These are phyloP conservation scores for Butyriboletus loyo DNA, from an alignment of 768 basidiomycete species.

Conservation along the genomic window DNA sequence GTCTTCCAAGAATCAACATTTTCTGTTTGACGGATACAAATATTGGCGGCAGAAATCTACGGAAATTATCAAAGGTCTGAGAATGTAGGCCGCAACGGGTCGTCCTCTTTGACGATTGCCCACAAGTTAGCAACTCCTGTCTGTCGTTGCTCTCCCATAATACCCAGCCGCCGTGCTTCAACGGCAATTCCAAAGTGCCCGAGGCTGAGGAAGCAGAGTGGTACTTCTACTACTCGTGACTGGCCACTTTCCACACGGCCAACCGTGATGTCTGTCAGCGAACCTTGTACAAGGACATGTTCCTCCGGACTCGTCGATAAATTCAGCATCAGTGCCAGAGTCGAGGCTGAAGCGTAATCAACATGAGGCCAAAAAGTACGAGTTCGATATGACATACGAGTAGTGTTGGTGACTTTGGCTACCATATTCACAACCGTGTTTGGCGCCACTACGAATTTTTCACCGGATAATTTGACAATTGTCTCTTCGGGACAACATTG, in stretches of 20 bases:
- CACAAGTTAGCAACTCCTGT: conserved; percentile 22
- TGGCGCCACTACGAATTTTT: conserved; percentile 48
- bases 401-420: conserved; percentile 59
- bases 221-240: conserved; percentile 47
- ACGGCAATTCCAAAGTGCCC: conserved; percentile 57
- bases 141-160: conserved; percentile 9
- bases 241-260: conserved; percentile 60
- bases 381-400: conserved; percentile 45
- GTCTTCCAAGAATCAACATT: neutral
- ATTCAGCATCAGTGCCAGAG: conserved; percentile 52
- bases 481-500: conserved; percentile 26
- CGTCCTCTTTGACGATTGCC: conserved; percentile 12
- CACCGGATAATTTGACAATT: conserved; percentile 19
- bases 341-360: conserved; percentile 40
- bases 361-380: neutral
- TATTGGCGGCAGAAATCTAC: neutral
- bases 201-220: conserved; percentile 69
- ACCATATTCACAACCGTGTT: conserved; percentile 65
- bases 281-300: conserved; percentile 69
- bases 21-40: neutral
- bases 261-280: conserved; percentile 55
- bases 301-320: conserved; percentile 56
- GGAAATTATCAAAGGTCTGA: neutral
- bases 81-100: neutral
- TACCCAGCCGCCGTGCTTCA: conserved; percentile 33